Evolutionary conservation across 2,329 filamentous ascomycete species (phyloP).

Genomic region (Phialophora tarda): DNA sequence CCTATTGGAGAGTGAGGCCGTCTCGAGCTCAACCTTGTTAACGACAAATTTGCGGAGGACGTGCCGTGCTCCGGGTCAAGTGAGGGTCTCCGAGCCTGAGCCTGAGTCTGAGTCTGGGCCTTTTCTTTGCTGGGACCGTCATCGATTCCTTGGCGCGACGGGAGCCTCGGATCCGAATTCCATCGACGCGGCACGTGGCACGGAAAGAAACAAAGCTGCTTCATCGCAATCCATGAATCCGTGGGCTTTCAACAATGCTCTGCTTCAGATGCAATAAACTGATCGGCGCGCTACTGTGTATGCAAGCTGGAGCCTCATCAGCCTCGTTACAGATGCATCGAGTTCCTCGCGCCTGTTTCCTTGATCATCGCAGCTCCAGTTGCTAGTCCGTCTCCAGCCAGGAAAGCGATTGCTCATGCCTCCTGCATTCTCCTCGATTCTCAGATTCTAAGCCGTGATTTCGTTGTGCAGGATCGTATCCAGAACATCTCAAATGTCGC

Average conservation of each 20-base stretch:
- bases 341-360: neutral
- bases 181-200: neutral
- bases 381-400: neutral
- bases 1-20: neutral
- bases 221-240: neutral
- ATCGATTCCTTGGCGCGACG: neutral
- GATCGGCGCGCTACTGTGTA: neutral
- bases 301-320: neutral
- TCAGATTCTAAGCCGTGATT: neutral
- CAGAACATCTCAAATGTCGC: neutral
- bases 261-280: neutral
- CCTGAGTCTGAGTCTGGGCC: neutral
- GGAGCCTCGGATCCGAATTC: slow-evolving; percentile 3
- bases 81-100: too few species aligned
- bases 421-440: neutral
- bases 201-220: neutral
- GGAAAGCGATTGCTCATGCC: neutral
- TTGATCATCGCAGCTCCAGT: neutral
- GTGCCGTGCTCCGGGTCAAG: too few species aligned
- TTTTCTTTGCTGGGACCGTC: neutral
- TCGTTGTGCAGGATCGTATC: neutral
- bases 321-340: neutral
- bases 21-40: neutral
- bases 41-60: too few species aligned
- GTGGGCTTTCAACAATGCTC: neutral